These are phyloP conservation scores for Gymnopilus dilepis DNA, from an alignment of 768 basidiomycete species.

Conservation along the genomic window DNA sequence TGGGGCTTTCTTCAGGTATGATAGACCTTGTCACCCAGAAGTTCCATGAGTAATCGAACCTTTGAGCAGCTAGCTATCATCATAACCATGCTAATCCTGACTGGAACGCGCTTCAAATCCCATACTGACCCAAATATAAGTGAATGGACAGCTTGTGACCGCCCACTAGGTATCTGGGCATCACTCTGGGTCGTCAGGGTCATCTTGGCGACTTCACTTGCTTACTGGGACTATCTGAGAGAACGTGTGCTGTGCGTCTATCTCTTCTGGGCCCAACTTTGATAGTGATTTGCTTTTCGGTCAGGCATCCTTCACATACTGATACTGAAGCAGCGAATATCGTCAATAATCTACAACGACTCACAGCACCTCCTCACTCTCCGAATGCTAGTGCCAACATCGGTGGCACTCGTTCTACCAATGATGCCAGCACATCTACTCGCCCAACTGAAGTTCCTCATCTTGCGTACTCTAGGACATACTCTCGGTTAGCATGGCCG, in stretches of 20 bases:
- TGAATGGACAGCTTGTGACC: constrained; percentile 68
- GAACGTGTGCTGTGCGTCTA: constrained; percentile 29
- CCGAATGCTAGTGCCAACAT: background rate
- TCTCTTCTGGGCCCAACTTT: background rate
- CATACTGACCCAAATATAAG: constrained; percentile 42
- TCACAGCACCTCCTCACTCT: background rate
- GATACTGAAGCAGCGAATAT: constrained; percentile 2
- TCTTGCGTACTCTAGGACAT: constrained; percentile 31
- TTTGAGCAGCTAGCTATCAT: constrained; percentile 53
- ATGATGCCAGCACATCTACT: background rate
- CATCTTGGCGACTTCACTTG: constrained; percentile 50
- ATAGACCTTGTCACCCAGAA: constrained; percentile 4
- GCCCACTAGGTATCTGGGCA: constrained; percentile 72
- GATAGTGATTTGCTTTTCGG: background rate
- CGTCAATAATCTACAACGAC: background rate
- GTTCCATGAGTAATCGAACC: constrained; percentile 1
- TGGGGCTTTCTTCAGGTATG: constrained; percentile 60
- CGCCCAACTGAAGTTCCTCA: background rate
- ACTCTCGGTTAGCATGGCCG: constrained; percentile 44
- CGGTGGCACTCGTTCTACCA: background rate
- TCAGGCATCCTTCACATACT: background rate
- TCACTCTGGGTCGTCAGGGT: constrained; percentile 66
- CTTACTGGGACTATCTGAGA: constrained; percentile 62
- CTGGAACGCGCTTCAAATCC: constrained; percentile 50
- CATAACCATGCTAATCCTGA: constrained; percentile 52